Conservation (phyloP, 768 basidiomycete species). For the Strobilomyces echinocephalus region DNA sequence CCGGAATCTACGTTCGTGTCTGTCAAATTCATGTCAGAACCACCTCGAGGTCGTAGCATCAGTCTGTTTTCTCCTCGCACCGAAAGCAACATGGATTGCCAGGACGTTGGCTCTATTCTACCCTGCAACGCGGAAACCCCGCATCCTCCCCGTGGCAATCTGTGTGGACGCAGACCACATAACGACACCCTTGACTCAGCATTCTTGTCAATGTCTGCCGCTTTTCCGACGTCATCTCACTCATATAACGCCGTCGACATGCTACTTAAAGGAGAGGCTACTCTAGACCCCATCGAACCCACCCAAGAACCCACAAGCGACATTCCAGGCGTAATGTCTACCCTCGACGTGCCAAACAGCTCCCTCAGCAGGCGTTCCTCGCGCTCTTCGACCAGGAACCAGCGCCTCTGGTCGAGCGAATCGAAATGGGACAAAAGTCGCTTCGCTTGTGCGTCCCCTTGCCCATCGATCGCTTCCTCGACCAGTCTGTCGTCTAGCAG, state of each 20-base stretch:
- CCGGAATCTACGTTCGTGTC: conserved; percentile 15
- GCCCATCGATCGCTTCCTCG: conserved; percentile 24
- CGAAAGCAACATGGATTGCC: conserved; percentile 16
- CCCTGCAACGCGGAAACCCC: conserved; percentile 33
- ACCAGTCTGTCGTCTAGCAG: conserved; percentile 22
- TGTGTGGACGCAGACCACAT: conserved; percentile 20
- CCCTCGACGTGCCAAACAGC: conserved; percentile 21
- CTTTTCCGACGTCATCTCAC: conserved; percentile 31
- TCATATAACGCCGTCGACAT: conserved; percentile 28
- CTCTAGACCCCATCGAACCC: conserved; percentile 16
- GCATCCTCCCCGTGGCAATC: conserved; percentile 26
- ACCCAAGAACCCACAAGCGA: conserved; percentile 18
- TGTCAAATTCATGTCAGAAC: conserved; percentile 22
- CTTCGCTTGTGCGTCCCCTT: conserved; percentile 27
- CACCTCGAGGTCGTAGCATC: conserved; percentile 32
- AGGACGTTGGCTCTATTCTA: conserved; percentile 16
- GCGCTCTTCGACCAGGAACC: conserved; percentile 27
- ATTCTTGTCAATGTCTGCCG: conserved; percentile 19
- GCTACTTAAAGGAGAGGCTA: conserved; percentile 30
- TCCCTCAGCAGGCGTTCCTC: conserved; percentile 29
- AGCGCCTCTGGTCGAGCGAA: conserved; percentile 22
- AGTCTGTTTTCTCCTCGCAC: conserved; percentile 29
- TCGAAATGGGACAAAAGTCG: conserved; percentile 28
- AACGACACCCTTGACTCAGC: conserved; percentile 23
- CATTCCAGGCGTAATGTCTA: conserved; percentile 19